Base-by-base conservation (phyloP, 1,284 basidiomycete genomes). In the Melampsora larici-populina region DNA sequence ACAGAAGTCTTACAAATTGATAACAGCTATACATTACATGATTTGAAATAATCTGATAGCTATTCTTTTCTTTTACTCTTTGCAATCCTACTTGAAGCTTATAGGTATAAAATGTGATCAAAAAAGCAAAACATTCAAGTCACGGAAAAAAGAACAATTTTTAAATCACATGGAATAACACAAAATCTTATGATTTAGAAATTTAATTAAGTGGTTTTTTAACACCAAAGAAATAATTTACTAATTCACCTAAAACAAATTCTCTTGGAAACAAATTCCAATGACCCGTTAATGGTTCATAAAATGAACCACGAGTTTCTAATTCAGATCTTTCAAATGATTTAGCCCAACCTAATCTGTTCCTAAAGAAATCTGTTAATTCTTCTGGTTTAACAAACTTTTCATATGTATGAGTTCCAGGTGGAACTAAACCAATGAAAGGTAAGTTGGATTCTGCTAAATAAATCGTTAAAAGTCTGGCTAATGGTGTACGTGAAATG, bases 321-420 rank as follows among this genome's bases (percentile, higher is more conserved):
- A 92, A 92, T 81, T 94, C 88, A 87, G 7, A 85, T 84, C 79
- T 80, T 81, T 26, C 80, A 81, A 48, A 78, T 80, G 73, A 63
- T 79, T 48, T 80, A 81, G 70, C 79, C 85, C 84, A 84, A 80
- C 86, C 82, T 86, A 88, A 82, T 80, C 89, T 84, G 43, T 83
- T 85, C 73, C 88, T 86, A 85, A 99, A 96, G 85, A 92, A 97
- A 11, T 87, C 87, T 48, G 91, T 85, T n/a, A 99, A 88, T 83
- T 99, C 96, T 0, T 87, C 86, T 0, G 96, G 93, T 80, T 92
- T 92, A 82, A 99, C 87, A 84, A 89, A 99, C 85, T 99, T 97
- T 55, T 88, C 86, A 83, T 93, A 91, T 0, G 92, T 94, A 84
- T 99, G 97, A 5, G 97, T 99, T 2, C 96, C 95, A 0, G 88